These are phyloP conservation scores for Apiosordaria backusii DNA, from an alignment of 495 filamentous ascomycete species.

Conservation along the genomic window DNA sequence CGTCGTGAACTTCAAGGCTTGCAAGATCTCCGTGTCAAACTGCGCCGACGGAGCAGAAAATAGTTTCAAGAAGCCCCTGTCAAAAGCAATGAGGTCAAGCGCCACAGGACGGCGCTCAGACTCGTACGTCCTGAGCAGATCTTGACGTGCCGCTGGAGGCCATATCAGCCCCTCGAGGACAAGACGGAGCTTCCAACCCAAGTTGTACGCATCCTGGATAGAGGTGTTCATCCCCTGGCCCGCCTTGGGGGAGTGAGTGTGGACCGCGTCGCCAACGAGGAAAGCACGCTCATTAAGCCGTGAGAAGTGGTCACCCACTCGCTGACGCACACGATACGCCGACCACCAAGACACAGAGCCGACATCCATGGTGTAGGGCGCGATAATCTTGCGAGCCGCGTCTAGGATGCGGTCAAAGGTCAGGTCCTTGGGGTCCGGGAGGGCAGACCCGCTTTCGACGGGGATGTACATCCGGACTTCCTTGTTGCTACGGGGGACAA, in stretches of 20 bases:
- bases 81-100: slow-evolving; percentile 70
- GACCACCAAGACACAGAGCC: slow-evolving; percentile 34
- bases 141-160: slow-evolving; percentile 31
- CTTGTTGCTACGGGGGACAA: slow-evolving; percentile 63
- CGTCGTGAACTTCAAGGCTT: slow-evolving; percentile 41
- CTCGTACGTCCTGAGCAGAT: slow-evolving; percentile 67
- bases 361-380: slow-evolving; percentile 55
- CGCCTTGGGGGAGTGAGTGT: slow-evolving; percentile 66
- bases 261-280: slow-evolving; percentile 59
- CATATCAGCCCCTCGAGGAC: slow-evolving; percentile 49
- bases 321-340: slow-evolving; percentile 65
- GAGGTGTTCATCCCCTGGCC: slow-evolving; percentile 75
- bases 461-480: slow-evolving; percentile 66
- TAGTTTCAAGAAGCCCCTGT: slow-evolving; percentile 53
- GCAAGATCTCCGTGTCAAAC: slow-evolving; percentile 34
- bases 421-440: slow-evolving; percentile 45
- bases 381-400: slow-evolving; percentile 56
- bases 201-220: slow-evolving; percentile 66
- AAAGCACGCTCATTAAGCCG: slow-evolving; percentile 57
- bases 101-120: slow-evolving; percentile 65
- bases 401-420: slow-evolving; percentile 55
- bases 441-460: slow-evolving; percentile 42
- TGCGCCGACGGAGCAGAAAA: slow-evolving; percentile 41
- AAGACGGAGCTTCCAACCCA: slow-evolving; percentile 69
- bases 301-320: slow-evolving; percentile 63